These are phyloP conservation scores for Coniella lustricola DNA, from an alignment of 2,329 filamentous ascomycete species.

Conservation along the genomic window DNA sequence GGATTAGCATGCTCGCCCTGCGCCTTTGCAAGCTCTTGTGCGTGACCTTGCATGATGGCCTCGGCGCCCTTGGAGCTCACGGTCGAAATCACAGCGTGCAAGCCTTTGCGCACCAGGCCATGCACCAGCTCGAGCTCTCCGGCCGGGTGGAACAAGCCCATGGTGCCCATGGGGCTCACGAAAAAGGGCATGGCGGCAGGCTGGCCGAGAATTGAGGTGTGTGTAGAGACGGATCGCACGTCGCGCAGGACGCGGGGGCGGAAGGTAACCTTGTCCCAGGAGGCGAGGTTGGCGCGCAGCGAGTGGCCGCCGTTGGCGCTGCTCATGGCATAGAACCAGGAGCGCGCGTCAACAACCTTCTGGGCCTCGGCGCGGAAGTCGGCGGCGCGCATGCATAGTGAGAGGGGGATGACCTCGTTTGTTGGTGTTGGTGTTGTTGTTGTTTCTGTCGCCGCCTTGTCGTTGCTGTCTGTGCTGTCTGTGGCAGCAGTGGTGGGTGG, in stretches of 20 bases:
- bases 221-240: constrained; percentile 20
- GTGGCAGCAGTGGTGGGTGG: no score
- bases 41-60: constrained; percentile 30
- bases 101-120: constrained; percentile 35
- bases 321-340: constrained; percentile 28
- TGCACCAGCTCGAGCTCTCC: constrained; percentile 40
- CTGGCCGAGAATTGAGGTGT: constrained; percentile 29
- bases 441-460: no score
- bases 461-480: constrained; percentile 10
- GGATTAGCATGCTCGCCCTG: constrained; percentile 18
- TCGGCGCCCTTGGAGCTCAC: constrained; percentile 23
- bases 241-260: constrained; percentile 27
- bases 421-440: no score
- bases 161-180: constrained; percentile 39
- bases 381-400: constrained; percentile 25
- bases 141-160: constrained; percentile 34
- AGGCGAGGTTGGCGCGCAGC: constrained; percentile 23
- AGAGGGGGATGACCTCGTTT: constrained; percentile 22
- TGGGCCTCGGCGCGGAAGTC: constrained; percentile 44
- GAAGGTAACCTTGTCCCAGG: constrained; percentile 11
- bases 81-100: constrained; percentile 32
- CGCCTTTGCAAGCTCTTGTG: constrained; percentile 21
- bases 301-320: constrained; percentile 25
- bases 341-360: constrained; percentile 55
- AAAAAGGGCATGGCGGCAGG: constrained; percentile 43